Base-by-base conservation (phyloP, 495 filamentous ascomycete species). In the Trypethelium eluteriae region DNA sequence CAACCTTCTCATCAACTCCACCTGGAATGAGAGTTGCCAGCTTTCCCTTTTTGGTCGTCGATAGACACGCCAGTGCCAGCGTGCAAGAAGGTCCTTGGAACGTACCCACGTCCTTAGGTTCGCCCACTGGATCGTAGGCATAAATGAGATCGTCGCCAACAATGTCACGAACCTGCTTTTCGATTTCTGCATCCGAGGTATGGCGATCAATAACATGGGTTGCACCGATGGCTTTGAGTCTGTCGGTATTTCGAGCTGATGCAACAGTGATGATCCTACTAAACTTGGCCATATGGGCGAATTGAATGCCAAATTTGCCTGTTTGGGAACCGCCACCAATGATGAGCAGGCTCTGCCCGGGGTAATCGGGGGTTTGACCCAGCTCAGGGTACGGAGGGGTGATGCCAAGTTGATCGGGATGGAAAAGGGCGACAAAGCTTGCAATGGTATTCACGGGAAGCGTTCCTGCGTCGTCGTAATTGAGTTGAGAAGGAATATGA, bases 71-170 rank as follows among this genome's bases (percentile, higher is more conserved):
- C 5, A 77, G 62, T 18, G 68, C 76, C 32, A 79, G 62, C 32
- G 3, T 36, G 25, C 25, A 11, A 6, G 53, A 59, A 3, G 53
- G 53, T 32, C 11, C 53, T 18, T 25, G 25, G 25, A 18, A 16
- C 49, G 16, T 12, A 14, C 49, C 46, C 14, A 71, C 71, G 5
- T 46, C 66, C 5, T 61, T 67, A 0, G 65, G 65, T 2, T 63
- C 39, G 38, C 72, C 76, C 53, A 79, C 66, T 0, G 69, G 50
- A 57, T 79, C 74, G 65, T 68, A 74, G 2, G 70, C 73, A 39
- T 79, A 76, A 2, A 76, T 39, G 2, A 79, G 61, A 3, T 75
- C 72, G 39, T 79, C 76, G 36, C 73, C 74, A 0, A 74, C 72
- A 5, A 76, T 64, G 2, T 62, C 73, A 2, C 75, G 70, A 32